A percentile compares a stretch with the other conserved stretches of the same genome.
Conservation (phyloP, 306 rosid species). For the Vigna angularis region DNA sequence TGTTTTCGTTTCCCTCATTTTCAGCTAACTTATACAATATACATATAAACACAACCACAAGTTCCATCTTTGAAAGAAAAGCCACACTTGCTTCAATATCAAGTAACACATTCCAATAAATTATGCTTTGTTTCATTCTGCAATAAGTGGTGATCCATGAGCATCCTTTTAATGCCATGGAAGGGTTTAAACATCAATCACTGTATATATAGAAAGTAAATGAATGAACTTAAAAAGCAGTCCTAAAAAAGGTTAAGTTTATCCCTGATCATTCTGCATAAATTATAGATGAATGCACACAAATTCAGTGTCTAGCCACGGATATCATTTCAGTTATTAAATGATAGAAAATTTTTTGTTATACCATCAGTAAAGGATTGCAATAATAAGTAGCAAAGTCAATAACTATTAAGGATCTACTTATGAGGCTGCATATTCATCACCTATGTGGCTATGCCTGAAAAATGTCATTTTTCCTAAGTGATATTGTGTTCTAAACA, state of each 20-base stretch:
- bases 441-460: background rate
- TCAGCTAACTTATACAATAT: background rate
- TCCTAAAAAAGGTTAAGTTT: background rate
- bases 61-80: background rate
- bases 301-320: background rate
- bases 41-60: background rate
- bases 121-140: background rate
- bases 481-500: background rate
- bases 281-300: background rate
- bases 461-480: slow-evolving; percentile 3
- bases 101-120: slow-evolving; percentile 14
- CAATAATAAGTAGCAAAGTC: slow-evolving; percentile 4
- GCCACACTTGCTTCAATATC: slow-evolving; percentile 18
- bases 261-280: slow-evolving; percentile 7
- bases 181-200: background rate
- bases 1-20: slow-evolving; percentile 4
- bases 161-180: background rate
- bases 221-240: background rate
- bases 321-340: background rate
- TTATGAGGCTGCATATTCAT: background rate
- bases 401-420: slow-evolving; percentile 18
- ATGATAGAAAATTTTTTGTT: background rate
- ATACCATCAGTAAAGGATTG: background rate
- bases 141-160: background rate
- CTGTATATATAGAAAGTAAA: background rate